Conservation (phyloP, 176 grass and related monocot genomes). For the Sorghum bicolor region Sorghum_bicolor_NCBIv3 NC_012872.2:828001-828500, state of each 20-base stretch:
- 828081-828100: background rate
- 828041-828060: background rate
- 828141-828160: constrained; percentile 16
- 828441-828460: too few relatives aligned
- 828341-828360: background rate
- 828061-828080: background rate
- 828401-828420: background rate
- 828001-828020: background rate
- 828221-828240: constrained; percentile 94
- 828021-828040: background rate
- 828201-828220: constrained; percentile 50
- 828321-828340: background rate
- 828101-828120: background rate
- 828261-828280: background rate
- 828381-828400: background rate
- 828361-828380: background rate
- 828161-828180: background rate
- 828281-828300: background rate
- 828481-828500: too few relatives aligned
- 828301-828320: background rate
- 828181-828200: constrained; percentile 46
- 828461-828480: too few relatives aligned
- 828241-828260: constrained; percentile 59
- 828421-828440: background rate
- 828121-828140: constrained; percentile 31